These are phyloP conservation scores for Wallacemonas rigidus DNA, from an alignment of 208 protist genomes.

Conservation along the genomic window DNA sequence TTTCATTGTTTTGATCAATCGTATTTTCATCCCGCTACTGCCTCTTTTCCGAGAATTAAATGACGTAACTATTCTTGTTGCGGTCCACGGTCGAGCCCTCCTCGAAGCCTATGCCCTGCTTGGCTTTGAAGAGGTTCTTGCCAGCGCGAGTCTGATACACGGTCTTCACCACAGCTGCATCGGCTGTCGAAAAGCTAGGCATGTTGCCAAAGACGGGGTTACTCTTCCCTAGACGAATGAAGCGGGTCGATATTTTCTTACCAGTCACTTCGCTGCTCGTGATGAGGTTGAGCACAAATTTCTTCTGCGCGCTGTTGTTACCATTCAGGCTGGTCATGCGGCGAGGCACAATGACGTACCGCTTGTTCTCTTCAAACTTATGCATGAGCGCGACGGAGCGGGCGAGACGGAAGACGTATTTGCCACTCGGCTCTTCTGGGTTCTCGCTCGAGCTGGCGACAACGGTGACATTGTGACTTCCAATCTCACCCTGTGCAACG, in stretches of 20 bases:
- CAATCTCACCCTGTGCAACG: slow-evolving; percentile 33
- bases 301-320: slow-evolving; percentile 44
- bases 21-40: no score
- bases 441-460: slow-evolving; percentile 39
- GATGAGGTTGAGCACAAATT: slow-evolving; percentile 41
- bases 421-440: slow-evolving; percentile 38
- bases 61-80: slow-evolving; percentile 19
- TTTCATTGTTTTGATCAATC: no score
- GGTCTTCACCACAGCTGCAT: slow-evolving; percentile 14
- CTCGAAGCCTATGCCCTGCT: slow-evolving; percentile 34
- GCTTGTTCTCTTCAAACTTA: slow-evolving; percentile 38
- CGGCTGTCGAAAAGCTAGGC: slow-evolving; percentile 21
- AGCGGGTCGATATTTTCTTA: slow-evolving; percentile 31
- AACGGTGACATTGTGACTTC: slow-evolving; percentile 33
- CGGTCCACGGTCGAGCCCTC: slow-evolving; percentile 40
- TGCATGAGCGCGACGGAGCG: slow-evolving; percentile 43
- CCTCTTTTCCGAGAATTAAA: slow-evolving; percentile 20
- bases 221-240: slow-evolving; percentile 34
- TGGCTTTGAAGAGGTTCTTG: slow-evolving; percentile 35
- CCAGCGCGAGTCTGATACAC: slow-evolving; percentile 39
- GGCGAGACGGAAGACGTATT: slow-evolving; percentile 47
- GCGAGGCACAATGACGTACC: slow-evolving; percentile 46
- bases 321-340: slow-evolving; percentile 45
- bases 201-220: slow-evolving; percentile 47
- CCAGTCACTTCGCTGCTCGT: slow-evolving; percentile 22